These are phyloP conservation scores for Plenodomus lindquistii DNA, from an alignment of 2,329 filamentous ascomycete species.

Conservation along the genomic window DNA sequence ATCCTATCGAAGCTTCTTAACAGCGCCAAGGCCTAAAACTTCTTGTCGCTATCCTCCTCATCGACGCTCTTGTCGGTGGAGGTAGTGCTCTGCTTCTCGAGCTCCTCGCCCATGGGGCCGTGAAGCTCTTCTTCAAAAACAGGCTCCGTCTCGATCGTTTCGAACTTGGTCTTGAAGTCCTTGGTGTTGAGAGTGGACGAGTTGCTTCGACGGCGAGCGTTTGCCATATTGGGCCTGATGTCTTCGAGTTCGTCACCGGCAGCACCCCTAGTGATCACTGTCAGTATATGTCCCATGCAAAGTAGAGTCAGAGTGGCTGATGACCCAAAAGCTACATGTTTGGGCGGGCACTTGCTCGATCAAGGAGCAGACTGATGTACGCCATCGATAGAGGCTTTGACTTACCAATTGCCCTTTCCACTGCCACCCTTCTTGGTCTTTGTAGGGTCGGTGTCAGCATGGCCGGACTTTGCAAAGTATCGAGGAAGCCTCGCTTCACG, in stretches of 20 bases:
- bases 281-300: conserved; percentile 14
- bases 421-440: conserved; percentile 96
- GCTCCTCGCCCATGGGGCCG: conserved; percentile 63
- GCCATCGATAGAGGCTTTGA: not conserved
- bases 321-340: not conserved
- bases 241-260: conserved; percentile 84
- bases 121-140: conserved; percentile 89
- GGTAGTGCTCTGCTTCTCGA: conserved; percentile 58
- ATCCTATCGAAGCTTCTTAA: conserved; percentile 12
- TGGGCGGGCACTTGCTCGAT: not conserved
- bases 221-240: conserved; percentile 79
- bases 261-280: conserved; percentile 67
- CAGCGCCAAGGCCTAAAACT: conserved; percentile 39
- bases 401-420: conserved; percentile 93
- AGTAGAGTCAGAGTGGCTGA: not conserved
- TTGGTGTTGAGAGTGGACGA: conserved; percentile 73
- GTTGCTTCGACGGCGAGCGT: conserved; percentile 90
- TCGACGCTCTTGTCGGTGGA: conserved; percentile 61
- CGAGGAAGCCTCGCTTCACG: conserved; percentile 78
- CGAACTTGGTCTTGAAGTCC: conserved; percentile 96
- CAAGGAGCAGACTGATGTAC: not conserved
- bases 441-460: conserved; percentile 79
- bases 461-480: conserved; percentile 89
- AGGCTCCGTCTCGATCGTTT: conserved; percentile 83
- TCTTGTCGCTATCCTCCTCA: conserved; percentile 56